Percentiles rank a stretch among this genome's conserved stretches.
Conservation (phyloP, 2,329 filamentous ascomycete genomes). For the Helicocarpus griseus region DNA sequence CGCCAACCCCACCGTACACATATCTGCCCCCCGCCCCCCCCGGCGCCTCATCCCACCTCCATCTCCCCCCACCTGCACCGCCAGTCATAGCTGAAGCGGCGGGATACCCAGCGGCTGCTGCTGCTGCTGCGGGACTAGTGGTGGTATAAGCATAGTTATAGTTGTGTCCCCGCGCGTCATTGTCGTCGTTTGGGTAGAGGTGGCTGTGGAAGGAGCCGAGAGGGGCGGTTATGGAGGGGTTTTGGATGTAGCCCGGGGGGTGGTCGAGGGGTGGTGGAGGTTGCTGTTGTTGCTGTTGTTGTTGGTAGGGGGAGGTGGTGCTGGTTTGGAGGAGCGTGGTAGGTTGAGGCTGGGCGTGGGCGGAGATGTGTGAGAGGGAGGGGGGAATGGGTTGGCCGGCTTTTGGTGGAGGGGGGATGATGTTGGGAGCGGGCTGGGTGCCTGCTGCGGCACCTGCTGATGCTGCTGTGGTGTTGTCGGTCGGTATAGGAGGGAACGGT, state of each 20-base stretch:
- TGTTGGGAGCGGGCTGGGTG: constrained; percentile 1
- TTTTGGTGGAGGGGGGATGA: constrained; percentile 4
- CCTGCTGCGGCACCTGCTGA: not conserved
- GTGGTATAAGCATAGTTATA: not conserved
- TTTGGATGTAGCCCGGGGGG: constrained; percentile 24
- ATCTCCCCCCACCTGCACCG: not conserved
- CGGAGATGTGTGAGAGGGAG: not conserved
- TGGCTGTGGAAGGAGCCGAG: constrained; percentile 3
- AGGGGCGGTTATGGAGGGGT: constrained; percentile 11
- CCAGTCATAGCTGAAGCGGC: not conserved
- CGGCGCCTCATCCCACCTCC: constrained; percentile 11
- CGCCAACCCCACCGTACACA: constrained; percentile 7
- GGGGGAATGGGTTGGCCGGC: constrained; percentile 4
- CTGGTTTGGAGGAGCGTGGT: not conserved
- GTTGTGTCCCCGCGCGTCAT: not conserved
- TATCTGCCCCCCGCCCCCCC: constrained; percentile 11
- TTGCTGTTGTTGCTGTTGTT: no score
- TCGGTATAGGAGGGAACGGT: constrained; percentile 11
- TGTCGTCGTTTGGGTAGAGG: not conserved
- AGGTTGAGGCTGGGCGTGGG: not conserved
- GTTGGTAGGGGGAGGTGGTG: constrained; percentile 2
- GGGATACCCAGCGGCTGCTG: not conserved
- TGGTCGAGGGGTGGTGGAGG: constrained; percentile 15
- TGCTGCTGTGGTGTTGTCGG: not conserved
- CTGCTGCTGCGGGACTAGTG: not conserved